Evolutionary conservation across 176 grass and related monocot genomes (phyloP).

Genomic region (Stipa capillata): DNA sequence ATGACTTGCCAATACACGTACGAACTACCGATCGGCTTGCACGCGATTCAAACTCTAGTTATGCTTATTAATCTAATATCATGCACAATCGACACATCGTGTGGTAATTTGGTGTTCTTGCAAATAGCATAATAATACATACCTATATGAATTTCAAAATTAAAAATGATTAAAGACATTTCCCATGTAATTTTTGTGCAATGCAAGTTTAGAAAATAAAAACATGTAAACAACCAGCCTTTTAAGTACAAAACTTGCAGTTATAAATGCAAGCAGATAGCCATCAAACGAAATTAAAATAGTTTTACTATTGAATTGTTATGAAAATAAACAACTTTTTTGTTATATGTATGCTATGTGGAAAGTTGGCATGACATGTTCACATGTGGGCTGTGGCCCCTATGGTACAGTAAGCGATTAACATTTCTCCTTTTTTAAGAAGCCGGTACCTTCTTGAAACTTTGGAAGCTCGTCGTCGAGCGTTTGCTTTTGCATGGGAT

Average conservation of each 20-base stretch:
- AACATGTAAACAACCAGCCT: background rate
- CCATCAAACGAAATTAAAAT: background rate
- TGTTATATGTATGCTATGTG: background rate
- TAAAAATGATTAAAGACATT: too few species aligned
- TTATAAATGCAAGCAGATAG: background rate
- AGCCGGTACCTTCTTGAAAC: background rate
- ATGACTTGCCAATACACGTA: too few species aligned
- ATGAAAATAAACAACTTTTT: background rate
- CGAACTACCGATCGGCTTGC: too few species aligned
- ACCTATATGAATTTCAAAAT: too few species aligned
- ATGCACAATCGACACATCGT: too few species aligned
- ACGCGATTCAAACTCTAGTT: too few species aligned
- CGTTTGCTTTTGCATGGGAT: background rate
- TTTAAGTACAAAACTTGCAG: background rate
- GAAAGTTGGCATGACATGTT: background rate
- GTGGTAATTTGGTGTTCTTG: too few species aligned
- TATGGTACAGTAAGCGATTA: background rate
- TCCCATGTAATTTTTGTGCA: too few species aligned
- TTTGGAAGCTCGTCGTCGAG: background rate
- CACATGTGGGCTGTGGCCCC: background rate
- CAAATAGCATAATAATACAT: too few species aligned
- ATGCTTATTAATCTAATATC: too few species aligned
- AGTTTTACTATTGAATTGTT: background rate
- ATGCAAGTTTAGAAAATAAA: background rate
- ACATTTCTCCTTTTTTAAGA: background rate